Conservation (phyloP, 805 yeast species). For the Candida silvicultrix region DNA sequence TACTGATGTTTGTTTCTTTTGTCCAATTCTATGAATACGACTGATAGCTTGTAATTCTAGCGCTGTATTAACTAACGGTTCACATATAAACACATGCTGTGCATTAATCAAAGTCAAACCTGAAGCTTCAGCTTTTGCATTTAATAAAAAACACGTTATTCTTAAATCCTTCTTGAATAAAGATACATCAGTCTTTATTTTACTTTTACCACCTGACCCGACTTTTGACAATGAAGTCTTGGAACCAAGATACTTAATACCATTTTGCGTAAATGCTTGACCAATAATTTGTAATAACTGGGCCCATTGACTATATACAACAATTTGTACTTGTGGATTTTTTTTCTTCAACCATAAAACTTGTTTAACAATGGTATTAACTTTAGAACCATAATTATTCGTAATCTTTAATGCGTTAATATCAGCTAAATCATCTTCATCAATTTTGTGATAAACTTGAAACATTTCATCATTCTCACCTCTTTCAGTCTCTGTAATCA, state of each 20-base stretch:
- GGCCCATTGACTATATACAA: conserved; percentile 87
- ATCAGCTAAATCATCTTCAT: conserved; percentile 33
- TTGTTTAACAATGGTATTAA: conserved; percentile 75
- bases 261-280: conserved; percentile 54
- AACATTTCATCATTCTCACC: conserved; percentile 8
- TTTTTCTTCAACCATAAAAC: conserved; percentile 52
- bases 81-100: conserved; percentile 85
- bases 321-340: conserved; percentile 56
- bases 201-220: neutral
- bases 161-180: conserved; percentile 52
- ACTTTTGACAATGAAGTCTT: conserved; percentile 14
- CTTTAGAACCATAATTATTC: conserved; percentile 73
- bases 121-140: conserved; percentile 83
- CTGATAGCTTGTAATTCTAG: conserved; percentile 89
- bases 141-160: conserved; percentile 79
- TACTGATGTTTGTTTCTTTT: conserved; percentile 69
- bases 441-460: conserved; percentile 28
- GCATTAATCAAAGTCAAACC: conserved; percentile 92
- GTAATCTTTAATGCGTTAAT: conserved; percentile 38
- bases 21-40: conserved; percentile 91
- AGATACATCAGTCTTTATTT: conserved; percentile 34
- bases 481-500: conserved; percentile 26
- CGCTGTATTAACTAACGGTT: conserved; percentile 84
- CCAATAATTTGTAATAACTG: conserved; percentile 64
- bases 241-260: conserved; percentile 52